phyloP scores from a whole-genome alignment of 164 flowering plant species.

The Stephania japonica region DNA sequence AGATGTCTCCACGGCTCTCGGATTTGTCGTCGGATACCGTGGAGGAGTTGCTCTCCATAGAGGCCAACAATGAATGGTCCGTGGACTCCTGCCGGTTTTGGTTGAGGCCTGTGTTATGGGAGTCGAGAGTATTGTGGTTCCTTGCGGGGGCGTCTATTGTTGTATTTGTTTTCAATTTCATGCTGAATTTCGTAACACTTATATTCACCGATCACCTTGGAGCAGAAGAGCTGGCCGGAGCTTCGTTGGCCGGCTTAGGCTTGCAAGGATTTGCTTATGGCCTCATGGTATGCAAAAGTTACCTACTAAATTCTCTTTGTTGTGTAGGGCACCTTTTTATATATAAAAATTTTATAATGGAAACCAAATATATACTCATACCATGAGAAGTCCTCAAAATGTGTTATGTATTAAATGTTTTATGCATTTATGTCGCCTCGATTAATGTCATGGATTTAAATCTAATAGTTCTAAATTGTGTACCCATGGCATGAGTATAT shows the following conservation, averaged over 20 bases:
- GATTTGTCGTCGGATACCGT: constrained; percentile 33
- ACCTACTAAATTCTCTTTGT: no score
- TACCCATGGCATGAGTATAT: no score
- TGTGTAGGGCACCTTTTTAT: no score
- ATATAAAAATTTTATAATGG: no score
- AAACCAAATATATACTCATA: no score
- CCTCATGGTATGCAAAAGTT: constrained; percentile 43
- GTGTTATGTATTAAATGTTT: no score
- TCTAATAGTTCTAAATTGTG: no score
- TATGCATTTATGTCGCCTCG: no score
- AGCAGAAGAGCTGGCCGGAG: constrained; percentile 66
- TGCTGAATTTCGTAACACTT: constrained; percentile 59
- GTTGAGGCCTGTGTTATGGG: constrained; percentile 45
- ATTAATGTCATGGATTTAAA: no score
- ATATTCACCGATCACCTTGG: constrained; percentile 66
- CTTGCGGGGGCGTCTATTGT: constrained; percentile 53
- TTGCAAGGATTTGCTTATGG: constrained; percentile 86
- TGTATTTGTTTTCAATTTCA: constrained; percentile 56
- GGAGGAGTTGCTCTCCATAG: constrained; percentile 36
- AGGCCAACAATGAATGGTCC: constrained; percentile 4
- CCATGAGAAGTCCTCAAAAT: no score
- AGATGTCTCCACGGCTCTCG: constrained; percentile 15
- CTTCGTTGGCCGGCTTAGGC: constrained; percentile 64
- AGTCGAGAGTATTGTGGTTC: constrained; percentile 56
- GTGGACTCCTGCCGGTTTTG: constrained; percentile 30